Evolutionary conservation across 2,329 filamentous ascomycete genomes (phyloP), one percentile per base, ranked within the genome.

Genomic region (Arthroderma uncinatum): DNA sequence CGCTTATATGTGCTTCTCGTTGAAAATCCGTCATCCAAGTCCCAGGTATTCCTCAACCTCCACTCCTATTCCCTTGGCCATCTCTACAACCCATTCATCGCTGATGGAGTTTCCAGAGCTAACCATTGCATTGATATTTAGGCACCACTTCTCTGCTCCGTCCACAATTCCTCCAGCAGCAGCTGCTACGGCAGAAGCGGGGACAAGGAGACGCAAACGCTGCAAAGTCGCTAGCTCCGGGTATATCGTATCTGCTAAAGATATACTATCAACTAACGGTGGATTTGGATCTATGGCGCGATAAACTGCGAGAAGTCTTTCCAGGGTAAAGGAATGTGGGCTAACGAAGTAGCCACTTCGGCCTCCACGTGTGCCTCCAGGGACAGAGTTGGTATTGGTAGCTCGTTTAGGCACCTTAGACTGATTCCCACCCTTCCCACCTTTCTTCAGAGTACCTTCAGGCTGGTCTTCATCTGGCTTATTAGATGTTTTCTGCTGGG

Each of bases 221-320:
- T 73, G 73, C 34, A 78, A 59, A 12, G 76, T 77, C 16, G 74
- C 74, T 16, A 78, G 65, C 55, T 77, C 74, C 1, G 71, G 66
- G 42, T 74, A 74, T 57, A 78, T 70, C 9, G 70, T 64, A 58
- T 78, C 76, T 6, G 74, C 69, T 1, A 72, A 66, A n/a, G 70
- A 67, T 2, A 67, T 65, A 33, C 16, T 14, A 4, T 12, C 33
- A 19, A 30, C 47, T 28, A 60, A 34, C 5, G 59, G 69, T 5
- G 74, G 75, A 40, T 74, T 73, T 0, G 72, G 72, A 50, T 77
- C 71, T 19, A 78, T 73, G 10, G 74, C 74, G 47, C 75, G 74
- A 56, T 74, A 75, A 25, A 78, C 76, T 0, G 76, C 75, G 7
- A 77, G 62, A 2, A 77, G 63, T 1, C 76, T 69, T 61, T 78